Evolutionary conservation across 208 protist species (phyloP), one percentile per base, ranked within the genome.

Genomic region (Jaenimonas drosophilae): DNA sequence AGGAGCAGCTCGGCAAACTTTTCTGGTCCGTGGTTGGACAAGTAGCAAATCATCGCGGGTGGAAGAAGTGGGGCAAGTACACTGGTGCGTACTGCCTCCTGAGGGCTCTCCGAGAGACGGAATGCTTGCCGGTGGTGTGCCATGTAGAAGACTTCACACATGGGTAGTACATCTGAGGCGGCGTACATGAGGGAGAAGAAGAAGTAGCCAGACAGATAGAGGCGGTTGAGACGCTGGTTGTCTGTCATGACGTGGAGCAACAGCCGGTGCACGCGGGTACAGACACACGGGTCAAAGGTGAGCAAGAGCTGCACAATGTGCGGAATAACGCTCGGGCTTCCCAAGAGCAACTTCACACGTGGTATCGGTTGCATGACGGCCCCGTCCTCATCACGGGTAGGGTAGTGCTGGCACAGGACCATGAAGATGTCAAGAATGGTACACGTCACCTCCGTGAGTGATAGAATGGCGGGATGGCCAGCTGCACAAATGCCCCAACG

Each of bases 151-250:
- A 98, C 47, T 7, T 76, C 52, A 44, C 71, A 90, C 29, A 97
- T 68, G 32, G 93, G 84, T 12, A 96, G 38, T 29, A 98, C 64
- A 49, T 97, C 94, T 0, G 88, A 96, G 2, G 80, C 93, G 7
- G 74, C 93, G 76, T 98, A 98, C 59, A 97, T 87, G 26, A 96
- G 74, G 17, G 80, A 62, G 49, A 98, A 98, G 57, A 91, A 96
- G 51, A 97, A 98, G 24, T 73, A 73, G 39, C 95, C 95, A 19
- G 93, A 95, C 16, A 91, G 59, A 59, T 93, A 97, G 36, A 97
- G 75, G 4, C 76, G 74, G 3, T 74, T 59, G 5, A 94, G 58
- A 1, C 70, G 26, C 11, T 76, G 70, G 64, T 96, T 97, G 41
- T 97, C 86, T 47, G 81, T 59, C 64, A 98, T 83, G 36, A 98